Base-by-base conservation (phyloP, 1,284 basidiomycete species). In the Rhizopogon parksii region DNA sequence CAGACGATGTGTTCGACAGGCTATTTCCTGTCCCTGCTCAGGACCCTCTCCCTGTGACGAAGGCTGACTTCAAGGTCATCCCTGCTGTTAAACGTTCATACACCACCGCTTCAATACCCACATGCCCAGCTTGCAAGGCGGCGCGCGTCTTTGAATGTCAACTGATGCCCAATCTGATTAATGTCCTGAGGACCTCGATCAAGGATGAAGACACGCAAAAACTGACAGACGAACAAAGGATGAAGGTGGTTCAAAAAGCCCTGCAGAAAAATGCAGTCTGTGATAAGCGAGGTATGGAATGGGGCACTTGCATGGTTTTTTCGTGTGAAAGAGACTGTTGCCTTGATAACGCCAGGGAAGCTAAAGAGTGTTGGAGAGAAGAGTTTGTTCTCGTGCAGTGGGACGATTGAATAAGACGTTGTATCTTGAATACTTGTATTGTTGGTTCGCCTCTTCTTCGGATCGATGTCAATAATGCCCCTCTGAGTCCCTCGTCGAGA, bases 131-230 rank as follows among this genome's bases (percentile, higher is more conserved):
- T 17, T 93, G 90, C 68, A 68, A 72, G 38, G 71, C 75, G 5
- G 69, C 65, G 39, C 77, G 88, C 9, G 74, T 83, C 6, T 93
- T 91, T 65, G 91, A 93, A 62, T 89, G 84, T 59, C 90, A 93
- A 63, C 68, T 92, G 36, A 91, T 91, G 88, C 89, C 89, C 1
- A 90, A 91, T 64, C 68, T 92, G 40, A 88, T 91, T 65, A 89
- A 87, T 53, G 69, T 88, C 6, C 71, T 90, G 30, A 72, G 74
- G 51, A 53, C 55, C 37, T 48, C 62, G 37, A 38, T 43, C n/a
- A 59, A 59, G 36, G 60, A 61, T 30, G 58, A 60, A 30, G 57
- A 60, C 21, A 54, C 55, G 46, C 67, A 67, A 48, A 71, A 70
- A 52, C 52, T 75, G 59, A 75, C 76, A 6, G 82, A 86, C 38